phyloP scores from a whole-genome alignment of 768 basidiomycete species.

The Agrocybe chaxingu region DNA sequence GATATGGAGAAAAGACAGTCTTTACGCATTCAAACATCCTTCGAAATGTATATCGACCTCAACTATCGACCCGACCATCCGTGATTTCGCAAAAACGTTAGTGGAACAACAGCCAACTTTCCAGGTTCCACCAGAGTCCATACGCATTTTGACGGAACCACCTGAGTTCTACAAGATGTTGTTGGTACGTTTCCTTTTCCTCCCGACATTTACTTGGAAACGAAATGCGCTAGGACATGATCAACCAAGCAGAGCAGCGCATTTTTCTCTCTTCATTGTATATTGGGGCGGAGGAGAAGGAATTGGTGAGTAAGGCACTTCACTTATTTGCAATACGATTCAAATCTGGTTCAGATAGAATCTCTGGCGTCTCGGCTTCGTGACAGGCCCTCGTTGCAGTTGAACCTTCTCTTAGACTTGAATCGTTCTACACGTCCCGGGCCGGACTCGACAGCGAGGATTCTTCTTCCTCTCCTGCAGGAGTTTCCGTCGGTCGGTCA shows the following conservation, averaged over 20 bases:
- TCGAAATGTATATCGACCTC: constrained; percentile 23
- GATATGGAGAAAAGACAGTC: neutral
- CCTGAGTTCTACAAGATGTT: constrained; percentile 53
- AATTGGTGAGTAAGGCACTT: constrained; percentile 65
- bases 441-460: constrained; percentile 60
- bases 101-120: constrained; percentile 46
- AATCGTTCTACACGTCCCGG: constrained; percentile 79
- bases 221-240: constrained; percentile 56
- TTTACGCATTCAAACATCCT: neutral
- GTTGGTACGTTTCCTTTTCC: constrained; percentile 40
- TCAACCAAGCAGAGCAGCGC: constrained; percentile 69
- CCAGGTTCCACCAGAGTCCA: constrained; percentile 37
- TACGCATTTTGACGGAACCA: constrained; percentile 57
- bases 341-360: constrained; percentile 52
- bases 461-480: constrained; percentile 70
- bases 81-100: constrained; percentile 33
- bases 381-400: constrained; percentile 55
- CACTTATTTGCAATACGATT: neutral
- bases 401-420: constrained; percentile 77
- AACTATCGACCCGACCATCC: constrained; percentile 31
- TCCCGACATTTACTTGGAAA: neutral
- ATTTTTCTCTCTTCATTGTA: constrained; percentile 92
- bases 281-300: constrained; percentile 73
- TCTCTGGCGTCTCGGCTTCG: constrained; percentile 60
- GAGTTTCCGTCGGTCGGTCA: constrained; percentile 67